Evolutionary conservation across 768 basidiomycete genomes (phyloP).

Genomic region (Lentinus brumalis): DNA sequence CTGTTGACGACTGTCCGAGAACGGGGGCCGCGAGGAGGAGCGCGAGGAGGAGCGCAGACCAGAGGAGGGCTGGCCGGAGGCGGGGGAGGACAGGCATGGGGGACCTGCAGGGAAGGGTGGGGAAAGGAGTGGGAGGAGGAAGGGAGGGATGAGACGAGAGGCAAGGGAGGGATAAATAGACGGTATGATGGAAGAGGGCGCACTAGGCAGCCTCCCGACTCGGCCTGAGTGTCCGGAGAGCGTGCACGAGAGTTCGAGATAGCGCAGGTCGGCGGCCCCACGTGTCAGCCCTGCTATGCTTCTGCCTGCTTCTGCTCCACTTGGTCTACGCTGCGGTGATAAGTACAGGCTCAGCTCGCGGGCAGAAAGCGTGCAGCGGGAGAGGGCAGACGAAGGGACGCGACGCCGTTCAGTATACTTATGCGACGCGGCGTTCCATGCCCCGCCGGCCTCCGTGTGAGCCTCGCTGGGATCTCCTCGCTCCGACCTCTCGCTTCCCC

Average conservation of each 20-base stretch:
- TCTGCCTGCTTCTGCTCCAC: neutral
- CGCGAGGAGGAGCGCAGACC: conserved; percentile 25
- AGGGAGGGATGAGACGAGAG: conserved; percentile 33
- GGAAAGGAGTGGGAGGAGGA: conserved; percentile 25
- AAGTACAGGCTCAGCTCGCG: neutral
- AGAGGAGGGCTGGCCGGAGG: conserved; percentile 18
- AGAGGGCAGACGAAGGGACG: neutral
- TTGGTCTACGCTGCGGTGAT: neutral
- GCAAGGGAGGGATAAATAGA: conserved; percentile 21
- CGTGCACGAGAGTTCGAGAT: conserved; percentile 3
- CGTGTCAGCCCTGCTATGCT: neutral
- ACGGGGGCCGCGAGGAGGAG: conserved; percentile 36
- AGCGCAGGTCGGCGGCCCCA: neutral
- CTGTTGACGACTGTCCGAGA: conserved; percentile 35
- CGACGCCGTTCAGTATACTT: neutral
- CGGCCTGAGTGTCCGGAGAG: neutral
- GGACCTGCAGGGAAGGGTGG: conserved; percentile 28
- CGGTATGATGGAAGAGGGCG: conserved; percentile 11
- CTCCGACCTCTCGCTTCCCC: neutral
- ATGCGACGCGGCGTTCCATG: neutral
- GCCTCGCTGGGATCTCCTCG: neutral
- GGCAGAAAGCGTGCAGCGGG: neutral
- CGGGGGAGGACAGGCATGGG: conserved; percentile 18
- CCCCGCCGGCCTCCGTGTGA: neutral
- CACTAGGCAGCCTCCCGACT: conserved; percentile 34